Evolutionary conservation across 805 yeast species (phyloP), one percentile per base, ranked within the genome.

Genomic region (Kluyveromyces wickerhamii): DNA sequence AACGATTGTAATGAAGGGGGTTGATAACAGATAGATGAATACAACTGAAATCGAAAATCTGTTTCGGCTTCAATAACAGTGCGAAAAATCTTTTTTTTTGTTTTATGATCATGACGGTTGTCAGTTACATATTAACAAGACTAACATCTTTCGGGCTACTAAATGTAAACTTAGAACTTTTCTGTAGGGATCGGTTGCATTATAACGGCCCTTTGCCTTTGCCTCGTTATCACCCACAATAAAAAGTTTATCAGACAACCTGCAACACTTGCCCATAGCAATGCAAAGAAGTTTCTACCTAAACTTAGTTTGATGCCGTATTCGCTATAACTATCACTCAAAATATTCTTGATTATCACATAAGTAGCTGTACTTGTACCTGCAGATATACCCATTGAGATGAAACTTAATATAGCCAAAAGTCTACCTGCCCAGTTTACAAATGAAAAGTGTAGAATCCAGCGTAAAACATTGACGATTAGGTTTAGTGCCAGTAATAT

Each of bases 331-430:
- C 62, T 59, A 21, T 72, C 59, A 46, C 79, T 74, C 60, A 84
- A 65, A 35, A 69, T 62, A 9, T 62, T 57, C 39, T 68, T 58
- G 40, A 78, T 65, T 36, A 65, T 65, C 4, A 60, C 37, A 60
- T 63, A 79, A n/a, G 71, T 62, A 12, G 78, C 92, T 1, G 89
- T 80, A 19, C 80, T 65, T 15, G 79, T 60, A 11, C 68, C 84
- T 19, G 75, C 69, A 19, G 71, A 64, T 12, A 70, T 43, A 3
- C 63, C 9, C n/a, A 67, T 44, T 9, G 64, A 42, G 4, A 64
- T 19, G 29, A 62, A 52, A 9, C 72, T 65, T 10, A 72, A 41
- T 7, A 69, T 20, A 1, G 73, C 61, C 14, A 71, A 27, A 5
- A 80, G 29, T 30, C 68, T 57, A 6, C 76, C 67, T 20, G 71